Percentiles rank a stretch among this genome's conserved stretches.
Evolutionary conservation across 2,329 filamentous ascomycete genomes (phyloP).

Genomic region (Sclerotiophoma versabilis): DNA sequence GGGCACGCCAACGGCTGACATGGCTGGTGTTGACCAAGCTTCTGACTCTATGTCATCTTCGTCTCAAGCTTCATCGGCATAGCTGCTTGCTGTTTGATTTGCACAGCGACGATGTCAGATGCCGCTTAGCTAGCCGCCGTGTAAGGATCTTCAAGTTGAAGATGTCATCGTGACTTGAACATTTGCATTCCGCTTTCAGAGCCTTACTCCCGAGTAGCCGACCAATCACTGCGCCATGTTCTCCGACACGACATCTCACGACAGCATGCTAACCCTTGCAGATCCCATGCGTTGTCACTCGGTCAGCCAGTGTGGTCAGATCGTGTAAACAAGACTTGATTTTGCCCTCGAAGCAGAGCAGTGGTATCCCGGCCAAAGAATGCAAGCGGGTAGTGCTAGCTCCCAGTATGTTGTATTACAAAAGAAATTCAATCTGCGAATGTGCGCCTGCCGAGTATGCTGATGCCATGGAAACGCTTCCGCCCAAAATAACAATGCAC

Average conservation of each 20-base stretch:
- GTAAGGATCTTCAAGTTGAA: neutral
- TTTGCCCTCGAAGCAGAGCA: conserved; percentile 9
- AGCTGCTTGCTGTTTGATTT: neutral
- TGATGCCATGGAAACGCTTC: conserved; percentile 14
- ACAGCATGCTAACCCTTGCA: conserved; percentile 15
- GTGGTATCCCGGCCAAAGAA: conserved; percentile 24
- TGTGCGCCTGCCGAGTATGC: conserved; percentile 17
- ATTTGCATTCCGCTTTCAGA: conserved; percentile 5
- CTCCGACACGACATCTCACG: conserved; percentile 11
- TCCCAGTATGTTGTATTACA: conserved; percentile 15
- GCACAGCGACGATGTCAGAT: neutral
- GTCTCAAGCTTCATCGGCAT: too few species aligned
- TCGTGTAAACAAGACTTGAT: conserved; percentile 8
- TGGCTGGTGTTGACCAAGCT: neutral
- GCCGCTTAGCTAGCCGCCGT: neutral
- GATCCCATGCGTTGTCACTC: conserved; percentile 8
- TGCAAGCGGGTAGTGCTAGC: conserved; percentile 11
- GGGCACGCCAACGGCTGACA: neutral
- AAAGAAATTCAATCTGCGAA: conserved; percentile 10
- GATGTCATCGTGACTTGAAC: conserved; percentile 9
- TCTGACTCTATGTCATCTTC: neutral
- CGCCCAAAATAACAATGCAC: conserved; percentile 13
- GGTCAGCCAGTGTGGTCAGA: neutral
- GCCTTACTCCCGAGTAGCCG: neutral
- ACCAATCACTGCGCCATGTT: conserved; percentile 7